Percentiles rank a stretch among this genome's conserved stretches.
Evolutionary conservation across 1,284 basidiomycete genomes (phyloP).

Genomic region (Trichosporon inkin): DNA sequence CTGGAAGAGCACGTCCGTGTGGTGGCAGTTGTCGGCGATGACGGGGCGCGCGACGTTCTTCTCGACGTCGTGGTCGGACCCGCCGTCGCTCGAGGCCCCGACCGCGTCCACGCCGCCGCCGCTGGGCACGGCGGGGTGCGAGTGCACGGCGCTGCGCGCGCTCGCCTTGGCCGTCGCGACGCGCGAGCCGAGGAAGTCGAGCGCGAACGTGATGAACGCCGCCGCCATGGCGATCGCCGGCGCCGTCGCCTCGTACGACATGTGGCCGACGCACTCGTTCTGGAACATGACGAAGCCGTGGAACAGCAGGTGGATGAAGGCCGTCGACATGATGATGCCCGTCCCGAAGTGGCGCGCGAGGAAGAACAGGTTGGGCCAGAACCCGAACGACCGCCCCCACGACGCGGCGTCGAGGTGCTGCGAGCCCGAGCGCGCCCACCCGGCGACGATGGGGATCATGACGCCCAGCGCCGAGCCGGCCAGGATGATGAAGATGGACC

Average conservation of each 20-base stretch:
- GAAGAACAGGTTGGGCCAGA: conserved; percentile 43
- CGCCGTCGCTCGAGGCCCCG: not conserved
- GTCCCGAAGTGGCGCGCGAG: conserved; percentile 45
- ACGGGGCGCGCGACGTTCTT: not conserved
- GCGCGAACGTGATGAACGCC: conserved; percentile 36
- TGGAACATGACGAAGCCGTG: conserved; percentile 50
- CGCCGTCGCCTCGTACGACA: conserved; percentile 50
- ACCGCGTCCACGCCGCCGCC: not conserved
- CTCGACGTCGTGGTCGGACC: not conserved
- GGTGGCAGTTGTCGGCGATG: conserved; percentile 6
- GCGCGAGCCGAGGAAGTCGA: conserved; percentile 43
- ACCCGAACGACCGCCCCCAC: conserved; percentile 13
- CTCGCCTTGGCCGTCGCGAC: not conserved
- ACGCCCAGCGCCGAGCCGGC: conserved; percentile 44
- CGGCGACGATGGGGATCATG: conserved; percentile 42
- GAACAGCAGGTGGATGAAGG: conserved; percentile 46
- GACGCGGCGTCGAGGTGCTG: conserved; percentile 13
- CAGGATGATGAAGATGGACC: conserved; percentile 50
- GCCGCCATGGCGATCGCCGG: conserved; percentile 50
- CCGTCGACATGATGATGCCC: conserved; percentile 20
- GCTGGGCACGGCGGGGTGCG: not conserved
- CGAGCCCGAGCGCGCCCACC: conserved; percentile 7
- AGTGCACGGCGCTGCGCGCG: not conserved
- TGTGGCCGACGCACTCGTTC: conserved; percentile 51
- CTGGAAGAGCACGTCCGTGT: conserved; percentile 16